phyloP scores from a whole-genome alignment of 495 filamentous ascomycete genomes.

The Halenospora varia region DNA sequence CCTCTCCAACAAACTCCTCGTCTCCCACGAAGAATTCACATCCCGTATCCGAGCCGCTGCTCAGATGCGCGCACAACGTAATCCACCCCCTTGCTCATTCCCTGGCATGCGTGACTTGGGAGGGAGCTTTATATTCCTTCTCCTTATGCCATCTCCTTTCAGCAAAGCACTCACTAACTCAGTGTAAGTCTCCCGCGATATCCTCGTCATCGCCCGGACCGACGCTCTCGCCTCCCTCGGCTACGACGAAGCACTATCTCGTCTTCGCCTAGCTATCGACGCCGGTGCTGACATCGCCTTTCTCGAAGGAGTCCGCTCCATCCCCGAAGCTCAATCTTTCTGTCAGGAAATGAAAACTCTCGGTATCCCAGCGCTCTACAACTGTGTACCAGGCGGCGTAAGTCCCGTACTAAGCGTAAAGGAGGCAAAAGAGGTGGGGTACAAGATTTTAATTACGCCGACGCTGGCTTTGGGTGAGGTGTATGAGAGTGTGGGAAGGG shows the following conservation, averaged over 20 bases:
- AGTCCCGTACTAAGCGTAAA: conserved; percentile 52
- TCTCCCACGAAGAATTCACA: conserved; percentile 45
- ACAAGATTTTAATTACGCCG: conserved; percentile 59
- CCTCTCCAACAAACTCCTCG: conserved; percentile 57
- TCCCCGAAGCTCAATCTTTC: conserved; percentile 48
- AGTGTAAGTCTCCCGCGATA: conserved; percentile 40
- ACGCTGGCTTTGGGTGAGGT: conserved; percentile 48
- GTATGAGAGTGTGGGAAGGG: conserved; percentile 45
- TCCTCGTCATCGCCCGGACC: conserved; percentile 60
- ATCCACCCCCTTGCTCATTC: no score
- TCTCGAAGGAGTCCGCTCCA: conserved; percentile 59
- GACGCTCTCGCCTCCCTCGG: conserved; percentile 54
- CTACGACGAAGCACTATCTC: conserved; percentile 54
- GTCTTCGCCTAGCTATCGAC: conserved; percentile 53
- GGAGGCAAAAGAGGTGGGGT: conserved; percentile 58
- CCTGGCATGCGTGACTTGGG: no score
- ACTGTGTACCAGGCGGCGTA: conserved; percentile 60
- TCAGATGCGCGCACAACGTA: not conserved
- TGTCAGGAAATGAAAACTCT: conserved; percentile 50
- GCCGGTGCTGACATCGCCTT: conserved; percentile 65
- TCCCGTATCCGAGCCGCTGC: conserved; percentile 53
- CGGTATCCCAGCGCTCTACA: conserved; percentile 56
- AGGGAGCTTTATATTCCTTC: no score
- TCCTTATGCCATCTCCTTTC: no score
- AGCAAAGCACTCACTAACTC: no score